Evolutionary conservation across 2,329 filamentous ascomycete genomes (phyloP).

Genomic region (Elsinoe batatas): DNA sequence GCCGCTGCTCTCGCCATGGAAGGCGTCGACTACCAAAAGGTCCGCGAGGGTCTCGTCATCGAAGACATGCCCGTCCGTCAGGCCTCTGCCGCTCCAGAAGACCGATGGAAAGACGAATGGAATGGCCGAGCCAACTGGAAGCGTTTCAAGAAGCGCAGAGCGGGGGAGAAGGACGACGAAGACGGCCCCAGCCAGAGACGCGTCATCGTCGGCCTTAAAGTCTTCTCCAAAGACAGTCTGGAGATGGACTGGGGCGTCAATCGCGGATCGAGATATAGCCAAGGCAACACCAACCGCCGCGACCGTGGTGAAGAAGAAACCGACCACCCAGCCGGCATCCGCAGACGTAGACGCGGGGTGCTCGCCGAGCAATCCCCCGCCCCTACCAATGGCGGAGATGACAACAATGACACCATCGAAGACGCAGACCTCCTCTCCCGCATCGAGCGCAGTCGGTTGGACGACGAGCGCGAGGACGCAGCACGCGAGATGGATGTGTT

Average conservation of each 20-base stretch:
- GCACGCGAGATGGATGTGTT: background rate
- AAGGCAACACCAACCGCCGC: constrained; percentile 16
- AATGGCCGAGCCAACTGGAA: constrained; percentile 97
- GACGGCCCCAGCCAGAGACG: constrained; percentile 37
- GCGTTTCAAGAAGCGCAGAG: constrained; percentile 53
- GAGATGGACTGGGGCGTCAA: background rate
- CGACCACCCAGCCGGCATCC: constrained; percentile 13
- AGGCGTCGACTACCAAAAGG: constrained; percentile 58
- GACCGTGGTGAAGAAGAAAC: constrained; percentile 17
- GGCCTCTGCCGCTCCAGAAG: constrained; percentile 15
- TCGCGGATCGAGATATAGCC: background rate
- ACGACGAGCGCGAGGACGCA: background rate
- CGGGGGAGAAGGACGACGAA: constrained; percentile 25
- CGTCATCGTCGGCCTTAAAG: constrained; percentile 61
- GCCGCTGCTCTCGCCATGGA: constrained; percentile 50
- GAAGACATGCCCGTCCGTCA: constrained; percentile 59
- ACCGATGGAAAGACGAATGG: constrained; percentile 71
- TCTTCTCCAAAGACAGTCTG: constrained; percentile 26
- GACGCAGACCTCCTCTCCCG: background rate
- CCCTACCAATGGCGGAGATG: constrained; percentile 14
- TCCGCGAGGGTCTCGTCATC: constrained; percentile 64
- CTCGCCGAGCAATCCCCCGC: constrained; percentile 5
- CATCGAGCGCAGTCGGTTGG: background rate
- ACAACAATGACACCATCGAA: constrained; percentile 6
- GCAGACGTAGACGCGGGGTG: constrained; percentile 23